Evolutionary conservation across 202 grass and related monocot species (phyloP), one percentile per base, ranked within the genome.

Genomic region (Hordeum pubiflorum): DNA sequence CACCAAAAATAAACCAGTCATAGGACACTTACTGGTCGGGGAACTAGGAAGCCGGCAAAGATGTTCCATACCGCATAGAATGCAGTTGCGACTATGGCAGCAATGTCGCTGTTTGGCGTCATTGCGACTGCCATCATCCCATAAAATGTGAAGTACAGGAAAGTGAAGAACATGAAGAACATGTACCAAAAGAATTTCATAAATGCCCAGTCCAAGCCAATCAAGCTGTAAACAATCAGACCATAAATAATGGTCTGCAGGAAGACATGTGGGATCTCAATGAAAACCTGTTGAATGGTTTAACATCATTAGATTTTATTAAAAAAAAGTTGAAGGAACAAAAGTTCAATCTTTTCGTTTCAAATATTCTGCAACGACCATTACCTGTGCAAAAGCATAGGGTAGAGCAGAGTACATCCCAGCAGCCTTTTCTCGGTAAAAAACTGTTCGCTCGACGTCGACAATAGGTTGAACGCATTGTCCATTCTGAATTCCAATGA

Each of bases 131-230:
- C 92, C 95, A 98, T 98, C 95, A 98, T 98, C 11, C 95, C 95
- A 1, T 93, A 98, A 85, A 93, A 95, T 24, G 95, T 98, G 95
- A 93, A 98, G 92, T 98, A 98, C 86, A 94, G 79, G 84, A 98
- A 98, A 68, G 95, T 98, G 90, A 94, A 98, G 90, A 91, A 98
- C 92, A 94, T 93, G 79, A 98, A 98, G 81, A 94, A 98, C 21
- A 98, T 83, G 60, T 94, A 98, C 95, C 95, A 98, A 32, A 94
- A 85, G 86, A 98, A 98, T 65, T 98, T 98, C 20, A 56, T 54
- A 78, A 64, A 21, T 21, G 90, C 84, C 95, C 90, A 98, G 10
- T 98, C 92, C 54, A 93, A 95, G 20, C 84, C 87, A 72, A 98
- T 94, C 24, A 91, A 70, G 66, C 90, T 91, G 82, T 98, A 98